Percentiles rank a stretch among this genome's conserved stretches.
These are phyloP conservation scores for Erythrophleum fordii DNA, from an alignment of 306 rosid genomes.

Conservation along the genomic window DNA sequence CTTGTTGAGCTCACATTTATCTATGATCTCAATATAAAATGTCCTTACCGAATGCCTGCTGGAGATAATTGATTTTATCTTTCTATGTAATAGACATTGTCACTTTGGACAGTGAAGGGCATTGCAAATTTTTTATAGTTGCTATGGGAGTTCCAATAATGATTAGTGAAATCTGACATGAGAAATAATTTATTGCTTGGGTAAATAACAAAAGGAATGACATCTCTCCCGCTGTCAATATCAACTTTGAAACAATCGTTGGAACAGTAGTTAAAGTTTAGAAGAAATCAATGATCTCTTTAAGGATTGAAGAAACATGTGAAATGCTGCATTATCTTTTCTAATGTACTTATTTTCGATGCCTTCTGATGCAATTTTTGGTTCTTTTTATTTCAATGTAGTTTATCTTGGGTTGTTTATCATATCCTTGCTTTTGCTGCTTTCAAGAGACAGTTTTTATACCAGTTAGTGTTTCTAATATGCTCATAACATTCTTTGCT, in stretches of 20 bases:
- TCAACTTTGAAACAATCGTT: conserved; percentile 17
- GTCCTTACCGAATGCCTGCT: not conserved
- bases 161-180: conserved; percentile 33
- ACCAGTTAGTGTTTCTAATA: not conserved
- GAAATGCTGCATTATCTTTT: not conserved
- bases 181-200: not conserved
- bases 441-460: not conserved
- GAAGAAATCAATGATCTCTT: not conserved
- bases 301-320: not conserved
- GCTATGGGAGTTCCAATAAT: conserved; percentile 6
- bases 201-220: not conserved
- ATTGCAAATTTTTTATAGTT: not conserved
- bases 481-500: conserved; percentile 23
- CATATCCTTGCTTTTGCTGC: not conserved
- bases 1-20: too few relatives aligned
- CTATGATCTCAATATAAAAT: not conserved
- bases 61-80: conserved; percentile 11
- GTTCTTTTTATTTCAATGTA: not conserved
- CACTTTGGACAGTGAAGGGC: not conserved
- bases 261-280: conserved; percentile 7
- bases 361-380: not conserved
- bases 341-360: not conserved
- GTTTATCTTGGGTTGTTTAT: conserved; percentile 23
- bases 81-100: not conserved
- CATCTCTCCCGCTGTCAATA: not conserved